phyloP scores from a whole-genome alignment of 2,329 filamentous ascomycete species.

The Trichoderma atrobrunneum region DNA sequence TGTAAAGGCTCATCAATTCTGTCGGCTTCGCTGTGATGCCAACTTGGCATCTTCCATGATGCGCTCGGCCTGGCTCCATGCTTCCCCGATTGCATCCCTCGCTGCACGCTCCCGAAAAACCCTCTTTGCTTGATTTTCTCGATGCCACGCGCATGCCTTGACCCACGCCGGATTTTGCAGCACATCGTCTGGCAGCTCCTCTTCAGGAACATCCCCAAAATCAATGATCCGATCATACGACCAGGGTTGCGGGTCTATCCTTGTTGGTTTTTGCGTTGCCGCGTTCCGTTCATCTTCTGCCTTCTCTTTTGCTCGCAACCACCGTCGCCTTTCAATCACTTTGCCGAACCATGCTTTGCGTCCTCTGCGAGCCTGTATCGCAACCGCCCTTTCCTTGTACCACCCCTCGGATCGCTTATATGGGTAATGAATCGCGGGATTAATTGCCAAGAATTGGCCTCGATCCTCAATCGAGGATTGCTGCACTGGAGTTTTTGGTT shows the following conservation, averaged over 20 bases:
- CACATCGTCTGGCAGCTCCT: slow-evolving; percentile 45
- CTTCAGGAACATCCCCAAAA: slow-evolving; percentile 38
- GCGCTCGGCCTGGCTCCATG: neutral
- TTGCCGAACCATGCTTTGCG: slow-evolving; percentile 53
- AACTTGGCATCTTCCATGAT: slow-evolving; percentile 1
- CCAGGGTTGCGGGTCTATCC: slow-evolving; percentile 32
- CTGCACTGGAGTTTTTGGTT: slow-evolving; percentile 8
- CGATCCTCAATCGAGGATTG: slow-evolving; percentile 24
- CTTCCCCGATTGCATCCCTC: neutral
- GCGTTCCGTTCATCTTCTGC: slow-evolving; percentile 19
- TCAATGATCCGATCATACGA: slow-evolving; percentile 31
- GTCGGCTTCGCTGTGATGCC: neutral
- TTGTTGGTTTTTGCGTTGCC: neutral
- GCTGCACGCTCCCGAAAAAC: slow-evolving; percentile 2
- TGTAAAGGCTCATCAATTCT: neutral
- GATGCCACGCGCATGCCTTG: slow-evolving; percentile 39
- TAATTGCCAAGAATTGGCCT: slow-evolving; percentile 44
- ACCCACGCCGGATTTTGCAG: slow-evolving; percentile 45
- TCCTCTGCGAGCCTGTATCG: slow-evolving; percentile 48
- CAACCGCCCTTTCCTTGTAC: slow-evolving; percentile 46
- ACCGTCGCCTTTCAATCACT: slow-evolving; percentile 38
- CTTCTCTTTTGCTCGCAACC: slow-evolving; percentile 28
- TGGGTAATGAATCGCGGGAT: slow-evolving; percentile 51
- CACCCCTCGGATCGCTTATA: slow-evolving; percentile 44
- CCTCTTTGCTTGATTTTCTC: slow-evolving; percentile 26